Conservation (phyloP, 139 green algal genomes). For the Closterium sp. region DNA sequence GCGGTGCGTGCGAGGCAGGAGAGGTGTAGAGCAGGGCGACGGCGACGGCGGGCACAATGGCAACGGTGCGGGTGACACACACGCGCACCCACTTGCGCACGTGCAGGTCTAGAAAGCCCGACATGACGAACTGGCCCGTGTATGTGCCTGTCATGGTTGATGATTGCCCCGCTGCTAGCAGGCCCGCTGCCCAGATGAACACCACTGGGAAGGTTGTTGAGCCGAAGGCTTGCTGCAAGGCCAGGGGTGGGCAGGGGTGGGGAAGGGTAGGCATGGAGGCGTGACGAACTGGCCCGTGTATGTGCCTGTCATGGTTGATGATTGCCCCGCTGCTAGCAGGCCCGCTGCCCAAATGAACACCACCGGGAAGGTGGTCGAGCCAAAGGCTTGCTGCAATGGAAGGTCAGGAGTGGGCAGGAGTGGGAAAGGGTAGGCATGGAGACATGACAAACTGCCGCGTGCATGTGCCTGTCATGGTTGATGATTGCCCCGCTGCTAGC, state of each 20-base stretch:
- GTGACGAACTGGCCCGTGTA: slow-evolving; percentile 83
- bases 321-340: slow-evolving; percentile 62
- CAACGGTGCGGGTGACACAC: slow-evolving; percentile 2
- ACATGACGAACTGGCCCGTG: slow-evolving; percentile 81
- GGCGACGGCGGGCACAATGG: slow-evolving; percentile 53
- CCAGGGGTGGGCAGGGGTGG: too few species aligned
- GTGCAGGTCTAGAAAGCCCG: slow-evolving; percentile 55
- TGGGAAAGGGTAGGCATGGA: too few species aligned
- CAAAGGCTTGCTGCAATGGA: slow-evolving; percentile 46
- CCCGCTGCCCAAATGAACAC: slow-evolving; percentile 36
- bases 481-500: slow-evolving; percentile 62
- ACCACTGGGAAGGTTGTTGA: slow-evolving; percentile 6
- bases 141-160: slow-evolving; percentile 80
- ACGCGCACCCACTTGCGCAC: slow-evolving; percentile 21
- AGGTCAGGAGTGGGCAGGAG: background rate
- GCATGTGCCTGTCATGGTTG: slow-evolving; percentile 79
- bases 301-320: slow-evolving; percentile 75
- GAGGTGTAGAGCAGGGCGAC: slow-evolving; percentile 48
- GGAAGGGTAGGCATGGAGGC: too few species aligned
- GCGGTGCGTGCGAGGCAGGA: background rate
- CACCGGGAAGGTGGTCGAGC: background rate
- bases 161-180: slow-evolving; percentile 63
- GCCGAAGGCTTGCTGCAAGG: slow-evolving; percentile 36
- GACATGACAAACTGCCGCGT: slow-evolving; percentile 80
- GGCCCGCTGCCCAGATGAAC: slow-evolving; percentile 33